phyloP scores from a whole-genome alignment of 2,329 filamentous ascomycete genomes.

The Botrytis cinerea region DNA sequence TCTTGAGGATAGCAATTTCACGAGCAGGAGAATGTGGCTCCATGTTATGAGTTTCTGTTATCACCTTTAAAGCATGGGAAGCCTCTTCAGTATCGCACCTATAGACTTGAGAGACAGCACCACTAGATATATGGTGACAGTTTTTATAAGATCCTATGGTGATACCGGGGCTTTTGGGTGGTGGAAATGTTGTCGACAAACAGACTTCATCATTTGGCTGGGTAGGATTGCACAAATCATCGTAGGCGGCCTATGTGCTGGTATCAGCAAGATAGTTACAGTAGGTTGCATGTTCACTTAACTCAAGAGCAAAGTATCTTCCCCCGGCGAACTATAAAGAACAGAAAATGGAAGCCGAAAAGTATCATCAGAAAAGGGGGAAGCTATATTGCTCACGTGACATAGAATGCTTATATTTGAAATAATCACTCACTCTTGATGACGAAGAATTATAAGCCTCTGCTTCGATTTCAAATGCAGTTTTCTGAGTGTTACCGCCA shows the following conservation, averaged over 20 bases:
- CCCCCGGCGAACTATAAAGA: background rate
- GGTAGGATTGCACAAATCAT: constrained; percentile 45
- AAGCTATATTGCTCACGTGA: background rate
- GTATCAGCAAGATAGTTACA: background rate
- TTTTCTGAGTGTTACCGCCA: constrained; percentile 49
- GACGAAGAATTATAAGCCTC: constrained; percentile 59
- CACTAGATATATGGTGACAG: constrained; percentile 60
- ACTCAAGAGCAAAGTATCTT: background rate
- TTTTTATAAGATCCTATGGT: constrained; percentile 55
- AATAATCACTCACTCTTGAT: constrained; percentile 53
- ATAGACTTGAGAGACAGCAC: constrained; percentile 83
- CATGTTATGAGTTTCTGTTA: constrained; percentile 68
- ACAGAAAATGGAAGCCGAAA: background rate
- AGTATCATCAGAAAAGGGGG: background rate
- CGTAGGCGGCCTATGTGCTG: constrained; percentile 51
- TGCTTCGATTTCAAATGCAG: constrained; percentile 66
- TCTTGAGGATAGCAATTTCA: constrained; percentile 73
- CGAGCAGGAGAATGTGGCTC: constrained; percentile 81
- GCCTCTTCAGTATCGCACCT: constrained; percentile 52
- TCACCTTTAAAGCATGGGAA: constrained; percentile 75
- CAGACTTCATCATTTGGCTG: constrained; percentile 29
- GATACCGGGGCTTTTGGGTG: constrained; percentile 43
- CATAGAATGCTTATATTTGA: background rate
- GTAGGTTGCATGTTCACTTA: background rate
- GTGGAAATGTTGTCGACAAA: constrained; percentile 25